phyloP scores from a whole-genome alignment of 2,329 filamentous ascomycete species.

The Aspergillus fumigatus region DNA sequence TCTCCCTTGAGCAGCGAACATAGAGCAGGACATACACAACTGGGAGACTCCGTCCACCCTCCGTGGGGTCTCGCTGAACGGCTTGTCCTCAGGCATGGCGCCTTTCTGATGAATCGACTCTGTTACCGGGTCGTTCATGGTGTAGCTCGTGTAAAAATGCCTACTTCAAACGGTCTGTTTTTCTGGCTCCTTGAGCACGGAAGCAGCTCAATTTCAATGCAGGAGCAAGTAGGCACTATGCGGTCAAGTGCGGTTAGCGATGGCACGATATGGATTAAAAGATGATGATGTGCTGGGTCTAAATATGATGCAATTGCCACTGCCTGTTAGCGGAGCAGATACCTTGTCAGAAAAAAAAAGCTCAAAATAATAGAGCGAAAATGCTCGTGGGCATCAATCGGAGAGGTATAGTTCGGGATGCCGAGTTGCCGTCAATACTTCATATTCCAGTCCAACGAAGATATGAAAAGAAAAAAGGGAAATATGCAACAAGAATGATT shows the following conservation, averaged over 20 bases:
- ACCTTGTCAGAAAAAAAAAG: constrained; percentile 3
- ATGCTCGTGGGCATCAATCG: background rate
- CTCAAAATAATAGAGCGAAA: background rate
- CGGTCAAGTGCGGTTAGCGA: constrained; percentile 3
- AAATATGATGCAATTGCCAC: constrained; percentile 27
- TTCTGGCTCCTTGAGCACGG: background rate
- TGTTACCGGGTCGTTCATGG: constrained; percentile 13
- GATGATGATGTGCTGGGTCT: constrained; percentile 27
- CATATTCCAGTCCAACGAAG: background rate
- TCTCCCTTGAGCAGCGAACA: background rate
- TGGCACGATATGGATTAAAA: constrained; percentile 8
- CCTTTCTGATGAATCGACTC: constrained; percentile 15
- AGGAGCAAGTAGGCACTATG: background rate
- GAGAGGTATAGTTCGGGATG: background rate
- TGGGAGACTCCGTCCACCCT: constrained; percentile 30
- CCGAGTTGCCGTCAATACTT: background rate
- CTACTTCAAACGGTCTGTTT: background rate
- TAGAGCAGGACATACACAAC: constrained; percentile 23
- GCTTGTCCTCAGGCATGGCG: constrained; percentile 18
- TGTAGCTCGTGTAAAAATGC: background rate
- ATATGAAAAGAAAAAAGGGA: background rate
- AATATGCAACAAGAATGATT: background rate
- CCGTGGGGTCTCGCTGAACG: constrained; percentile 19
- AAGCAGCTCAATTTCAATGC: background rate
- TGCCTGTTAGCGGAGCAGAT: constrained; percentile 7